Conservation (phyloP, 352 stramenopile species). For the Pythium dissotocum region DNA sequence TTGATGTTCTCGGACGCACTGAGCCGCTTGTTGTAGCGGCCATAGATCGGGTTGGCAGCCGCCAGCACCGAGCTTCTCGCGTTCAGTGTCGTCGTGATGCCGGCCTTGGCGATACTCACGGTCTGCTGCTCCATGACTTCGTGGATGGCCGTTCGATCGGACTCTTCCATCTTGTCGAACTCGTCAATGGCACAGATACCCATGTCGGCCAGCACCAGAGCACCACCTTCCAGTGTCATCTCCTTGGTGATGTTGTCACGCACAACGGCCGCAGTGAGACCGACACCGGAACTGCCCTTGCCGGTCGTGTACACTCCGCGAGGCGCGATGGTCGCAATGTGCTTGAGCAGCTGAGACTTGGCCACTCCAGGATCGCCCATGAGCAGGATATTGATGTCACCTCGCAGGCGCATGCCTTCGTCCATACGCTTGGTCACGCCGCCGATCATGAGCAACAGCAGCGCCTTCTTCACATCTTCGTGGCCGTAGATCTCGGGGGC, state of each 20-base stretch:
- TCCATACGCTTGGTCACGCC: conserved; percentile 90
- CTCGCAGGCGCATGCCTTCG: conserved; percentile 95
- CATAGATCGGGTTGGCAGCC: conserved; percentile 98
- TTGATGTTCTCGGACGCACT: conserved; percentile 98
- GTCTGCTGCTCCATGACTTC: conserved; percentile 99
- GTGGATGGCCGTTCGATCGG: conserved; percentile 98
- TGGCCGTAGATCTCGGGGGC: conserved; percentile 99
- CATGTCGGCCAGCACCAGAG: conserved; percentile 98
- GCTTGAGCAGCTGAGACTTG: conserved; percentile 99
- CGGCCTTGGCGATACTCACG: conserved; percentile 98
- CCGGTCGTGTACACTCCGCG: conserved; percentile 99
- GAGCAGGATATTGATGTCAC: conserved; percentile 99
- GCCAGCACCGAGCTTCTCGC: conserved; percentile 97
- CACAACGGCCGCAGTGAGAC: conserved; percentile 97
- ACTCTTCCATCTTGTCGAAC: conserved; percentile 99
- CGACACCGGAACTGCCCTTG: conserved; percentile 98
- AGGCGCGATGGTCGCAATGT: conserved; percentile 96
- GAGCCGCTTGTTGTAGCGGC: conserved; percentile 87
- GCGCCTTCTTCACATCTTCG: conserved; percentile 98
- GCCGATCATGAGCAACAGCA: conserved; percentile 97
- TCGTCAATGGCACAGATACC: conserved; percentile 99
- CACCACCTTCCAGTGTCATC: conserved; percentile 92
- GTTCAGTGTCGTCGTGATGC: conserved; percentile 98
- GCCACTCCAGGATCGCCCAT: conserved; percentile 98
- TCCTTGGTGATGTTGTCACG: conserved; percentile 95